Base-by-base conservation (phyloP, 495 filamentous ascomycete species). In the Echria macrotheca region DNA sequence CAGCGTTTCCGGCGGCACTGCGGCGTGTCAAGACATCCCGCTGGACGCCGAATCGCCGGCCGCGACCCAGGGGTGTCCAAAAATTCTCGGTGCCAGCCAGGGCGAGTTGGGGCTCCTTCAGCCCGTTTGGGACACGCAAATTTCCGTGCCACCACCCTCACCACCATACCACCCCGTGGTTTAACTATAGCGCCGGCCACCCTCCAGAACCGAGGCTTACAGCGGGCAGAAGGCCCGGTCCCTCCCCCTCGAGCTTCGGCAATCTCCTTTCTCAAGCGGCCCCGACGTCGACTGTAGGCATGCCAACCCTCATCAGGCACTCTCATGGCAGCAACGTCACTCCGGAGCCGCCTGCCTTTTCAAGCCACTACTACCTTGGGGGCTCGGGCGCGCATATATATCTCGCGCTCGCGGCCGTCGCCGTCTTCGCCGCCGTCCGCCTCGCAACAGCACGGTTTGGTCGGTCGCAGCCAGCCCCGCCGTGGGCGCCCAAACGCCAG, bases 251-350 rank as follows among this genome's bases (percentile, higher is more conserved):
- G 28, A 49, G 29, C 51, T 38, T 52, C 55, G 44, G 47, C 54
- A 57, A 48, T 58, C 48, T 54, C 52, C 52, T 44, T 28, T 28
- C 45, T 49, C 43, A 54, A 59, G 44, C 54, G 55, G 49, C 61
- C 59, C 54, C 17, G 53, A 22, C 49, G 57, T 54, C 44, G 46
- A 61, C 55, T 59, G 64, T 58, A 69, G 61, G 43, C 41, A 75
- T 73, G 70, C 70, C 71, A 54, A 60, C 60, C 59, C 53, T 70
- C 51, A 66, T 70, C 51, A 66, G 63, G 26, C 62, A 61, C 54
- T 56, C 57, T 48, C 47, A 58, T 49, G 58, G 59, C 61, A 59
- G 62, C 51, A 63, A 60, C 56, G 52, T 58, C 57, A 58, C 55
- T 43, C 54, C 58, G 56, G 55, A 62, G 50, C 32, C 58, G 44